Base-by-base conservation (phyloP, 164 flowering plant genomes). In the Sextonia rubra region DNA sequence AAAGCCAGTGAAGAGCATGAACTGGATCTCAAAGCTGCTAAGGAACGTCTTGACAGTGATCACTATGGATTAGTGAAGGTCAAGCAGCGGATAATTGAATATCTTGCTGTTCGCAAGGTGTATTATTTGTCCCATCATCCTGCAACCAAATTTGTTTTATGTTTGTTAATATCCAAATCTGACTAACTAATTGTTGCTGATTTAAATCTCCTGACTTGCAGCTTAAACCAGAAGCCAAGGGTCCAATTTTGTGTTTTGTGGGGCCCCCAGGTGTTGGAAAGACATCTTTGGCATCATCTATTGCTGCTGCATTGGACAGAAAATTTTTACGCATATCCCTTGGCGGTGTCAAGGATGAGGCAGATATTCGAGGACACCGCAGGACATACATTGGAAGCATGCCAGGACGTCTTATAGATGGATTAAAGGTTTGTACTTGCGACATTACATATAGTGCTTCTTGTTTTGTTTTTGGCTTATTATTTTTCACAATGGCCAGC, bases 221-320 rank as follows among this genome's bases (percentile, higher is more conserved):
- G 99, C 97, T 96, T 60, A 96, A 96, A 82, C 97, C 99, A 73
- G 99, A 96, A 83, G 97, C 99, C 63, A 88, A 93, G 81, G 99
- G 99, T 48, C 99, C 99, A 2, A 88, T 96, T 22, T 76, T 96
- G 83, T 96, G 99, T 78, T 96, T 96, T 84, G 99, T 93, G 63
- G 99, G 99, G 26, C 98, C 99, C 76, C 99, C 99, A 55, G 99
- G 99, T 83, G 99, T 96, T 76, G 99, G 99, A 52, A 96, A 96
- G 84, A 96, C 99, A 67, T 96, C 99, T 71, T 80, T 96, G 82
- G 99, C 97, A 73, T 89, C 98, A 81, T 96, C 99, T 18, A 91
- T 96, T 81, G 99, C 98, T 78, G 85, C 97, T 80, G 95, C 99
- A 71, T 82, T 96, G 80, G 94, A 90, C 62, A 89, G 99, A 80